Evolutionary conservation across 192 early-diverging fungal genomes (phyloP).

Genomic region (Rhizophagus sp.): DNA sequence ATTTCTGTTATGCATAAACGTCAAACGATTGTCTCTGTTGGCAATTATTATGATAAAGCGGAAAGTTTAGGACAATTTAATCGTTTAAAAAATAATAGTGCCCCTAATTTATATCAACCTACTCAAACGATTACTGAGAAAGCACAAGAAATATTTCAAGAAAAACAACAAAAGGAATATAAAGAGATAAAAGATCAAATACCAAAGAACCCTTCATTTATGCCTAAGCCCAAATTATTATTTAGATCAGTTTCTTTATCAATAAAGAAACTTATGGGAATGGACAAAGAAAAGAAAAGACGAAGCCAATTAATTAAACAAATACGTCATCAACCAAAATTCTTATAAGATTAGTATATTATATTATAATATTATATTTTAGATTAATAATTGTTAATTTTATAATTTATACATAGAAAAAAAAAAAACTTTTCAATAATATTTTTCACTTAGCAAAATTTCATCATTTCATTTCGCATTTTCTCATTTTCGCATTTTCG

Average conservation of each 20-base stretch:
- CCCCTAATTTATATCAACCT: background rate
- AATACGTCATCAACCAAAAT: background rate
- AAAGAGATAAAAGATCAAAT: background rate
- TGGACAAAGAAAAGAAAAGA: background rate
- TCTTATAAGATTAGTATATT: background rate
- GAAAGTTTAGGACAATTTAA: background rate
- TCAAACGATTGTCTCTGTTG: background rate
- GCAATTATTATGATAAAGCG: too few species aligned
- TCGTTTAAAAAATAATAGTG: background rate
- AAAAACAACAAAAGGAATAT: background rate
- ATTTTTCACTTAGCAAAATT: too few species aligned
- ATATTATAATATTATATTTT: too few species aligned
- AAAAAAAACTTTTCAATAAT: too few species aligned
- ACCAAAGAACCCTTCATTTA: background rate
- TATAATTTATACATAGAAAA: too few species aligned
- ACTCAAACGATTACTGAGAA: too few species aligned
- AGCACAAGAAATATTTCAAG: background rate
- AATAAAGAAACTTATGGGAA: background rate
- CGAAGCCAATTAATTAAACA: background rate
- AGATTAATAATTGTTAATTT: too few species aligned
- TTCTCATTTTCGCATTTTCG: too few species aligned
- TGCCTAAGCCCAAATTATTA: background rate
- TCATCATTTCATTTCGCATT: too few species aligned
- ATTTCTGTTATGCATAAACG: constrained; percentile 18
- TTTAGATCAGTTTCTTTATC: background rate